Evolutionary conservation across 1,139 yeast genomes (phyloP), one percentile per base, ranked within the genome.

Genomic region (Schizosaccharomyces versatilis): DNA sequence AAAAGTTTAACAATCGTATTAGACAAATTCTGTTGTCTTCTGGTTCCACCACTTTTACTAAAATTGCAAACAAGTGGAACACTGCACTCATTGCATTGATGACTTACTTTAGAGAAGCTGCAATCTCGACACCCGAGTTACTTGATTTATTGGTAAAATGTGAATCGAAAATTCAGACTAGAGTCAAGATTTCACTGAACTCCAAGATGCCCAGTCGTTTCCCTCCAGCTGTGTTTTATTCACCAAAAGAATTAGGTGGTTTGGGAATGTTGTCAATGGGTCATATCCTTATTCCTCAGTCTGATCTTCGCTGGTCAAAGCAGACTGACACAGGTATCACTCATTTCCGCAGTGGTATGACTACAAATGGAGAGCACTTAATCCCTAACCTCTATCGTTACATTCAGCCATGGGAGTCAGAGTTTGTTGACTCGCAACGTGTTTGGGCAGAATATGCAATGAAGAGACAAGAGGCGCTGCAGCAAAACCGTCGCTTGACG

Each of bases 131-230:
- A 0, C 86, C 81, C 54, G 67, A 81, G 3, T 70, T 93, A 47
- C 71, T 93, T 12, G 96, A 88, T 66, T 73, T 80, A 1, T 70
- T 93, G 53, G 98, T 90, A 8, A 84, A 84, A 63, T 79, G 94
- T 62, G 99, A 93, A 65, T 88, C 96, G 1, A 82, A 84, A 64
- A 81, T 93, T 54, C 99, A 93, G 66, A 93, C 90, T 56, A 74
- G 95, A 60, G 95, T 93, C 32, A 93, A 93, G 65, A 77, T 90
- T 71, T 98, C 98, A 0, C 73, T 93, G 59, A 93, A 93, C 64
- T 88, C 97, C 7, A 93, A 93, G 68, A 93, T 93, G 99, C 99
- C 99, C 0, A 80, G 95, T 0, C 74, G 99, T 55, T 93, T 93
- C 69, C 99, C 99, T 2, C 99, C 98, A 0, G 97, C 96, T 1